Evolutionary conservation across 768 basidiomycete species (phyloP), one percentile per base, ranked within the genome.

Genomic region (Boletus sp.): DNA sequence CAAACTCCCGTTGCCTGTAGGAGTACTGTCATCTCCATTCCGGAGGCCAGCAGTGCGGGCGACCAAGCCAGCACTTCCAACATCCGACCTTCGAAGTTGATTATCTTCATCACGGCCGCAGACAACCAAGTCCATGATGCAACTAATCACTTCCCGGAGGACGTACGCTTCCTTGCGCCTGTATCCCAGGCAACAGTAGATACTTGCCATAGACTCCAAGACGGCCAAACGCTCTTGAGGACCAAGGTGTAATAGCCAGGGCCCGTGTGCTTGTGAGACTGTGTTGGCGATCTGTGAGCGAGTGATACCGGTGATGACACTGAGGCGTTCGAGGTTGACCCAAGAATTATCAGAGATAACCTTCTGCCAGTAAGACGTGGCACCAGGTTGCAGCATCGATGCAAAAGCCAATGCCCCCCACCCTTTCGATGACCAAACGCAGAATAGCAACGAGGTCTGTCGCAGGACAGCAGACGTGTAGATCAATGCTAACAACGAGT

Each of bases 141-240:
- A 90, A 9, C 89, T 91, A 20, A 95, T 78, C 42, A 97, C 81
- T 67, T 98, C 94, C 11, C 96, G 81, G 28, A 94, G 77, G 40
- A 94, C 76, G 64, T 90, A 90, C 0, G 87, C 89, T 73, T 97
- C 95, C 74, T 96, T 96, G 47, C 97, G 80, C 52, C 78, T 81
- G 70, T 94, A 92, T 9, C 92, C 94, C 5, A 99, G 71, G 61
- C 85, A 88, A 11, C 87, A 80, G 70, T 89, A 95, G 46, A 92
- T 74, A 60, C 85, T 84, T 0, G 90, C 89, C 47, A 87, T 81
- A 36, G 80, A 78, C 62, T 90, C 85, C 54, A 92, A 77, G 20
- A 90, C 75, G 24, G 79, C 75, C 33, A 97, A 80, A 41, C 92
- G 84, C 62, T 94, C 91, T 50, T 85, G 79, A 37, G 85, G 78